A percentile compares a stretch with the other conserved stretches of the same genome.
Conservation (phyloP, 257 asterid genomes). For the Thymus quinquecostatus region DNA sequence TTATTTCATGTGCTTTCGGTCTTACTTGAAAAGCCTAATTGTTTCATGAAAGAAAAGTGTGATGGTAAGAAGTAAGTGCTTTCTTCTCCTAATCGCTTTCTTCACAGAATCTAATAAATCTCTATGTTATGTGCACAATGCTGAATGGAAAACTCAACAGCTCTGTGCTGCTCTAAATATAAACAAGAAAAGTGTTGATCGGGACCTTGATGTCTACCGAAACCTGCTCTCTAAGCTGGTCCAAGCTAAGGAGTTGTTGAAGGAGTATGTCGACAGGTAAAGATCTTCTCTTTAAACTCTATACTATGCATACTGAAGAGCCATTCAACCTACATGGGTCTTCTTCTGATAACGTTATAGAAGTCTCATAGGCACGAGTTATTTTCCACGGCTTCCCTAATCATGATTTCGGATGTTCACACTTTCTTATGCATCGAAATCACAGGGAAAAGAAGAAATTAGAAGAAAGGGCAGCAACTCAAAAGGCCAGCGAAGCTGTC, state of each 20-base stretch:
- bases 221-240: conserved; percentile 94
- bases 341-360: too few species aligned
- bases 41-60: conserved; percentile 2
- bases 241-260: conserved; percentile 93
- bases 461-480: conserved; percentile 76
- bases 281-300: conserved; percentile 25
- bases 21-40: conserved; percentile 3
- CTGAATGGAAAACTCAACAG: conserved; percentile 46
- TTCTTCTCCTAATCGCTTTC: neutral
- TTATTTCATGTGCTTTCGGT: conserved; percentile 6
- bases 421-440: conserved; percentile 12
- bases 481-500: conserved; percentile 84
- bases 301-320: neutral
- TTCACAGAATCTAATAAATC: neutral
- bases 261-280: conserved; percentile 92
- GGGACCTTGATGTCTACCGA: conserved; percentile 97
- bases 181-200: conserved; percentile 87
- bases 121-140: neutral
- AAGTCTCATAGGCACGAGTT: too few species aligned
- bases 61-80: neutral
- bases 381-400: neutral
- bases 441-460: conserved; percentile 91
- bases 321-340: too few species aligned
- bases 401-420: neutral
- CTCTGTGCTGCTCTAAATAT: conserved; percentile 87